These are phyloP conservation scores for Podospora pseudocomata DNA, from an alignment of 495 filamentous ascomycete species.

Conservation along the genomic window DNA sequence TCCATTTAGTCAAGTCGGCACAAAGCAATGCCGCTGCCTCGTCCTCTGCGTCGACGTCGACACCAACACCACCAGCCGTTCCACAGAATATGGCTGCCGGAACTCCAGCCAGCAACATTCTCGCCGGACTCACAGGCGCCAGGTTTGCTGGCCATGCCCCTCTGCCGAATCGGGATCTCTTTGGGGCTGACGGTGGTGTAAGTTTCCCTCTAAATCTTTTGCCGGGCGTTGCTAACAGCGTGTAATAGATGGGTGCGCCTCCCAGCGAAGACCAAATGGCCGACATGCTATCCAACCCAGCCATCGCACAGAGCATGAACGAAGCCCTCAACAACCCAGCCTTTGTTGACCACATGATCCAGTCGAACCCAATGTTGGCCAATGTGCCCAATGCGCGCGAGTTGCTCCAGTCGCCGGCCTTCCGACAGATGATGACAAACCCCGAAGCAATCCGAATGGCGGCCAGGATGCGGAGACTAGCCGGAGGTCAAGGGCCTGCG, in stretches of 20 bases:
- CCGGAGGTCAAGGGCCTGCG: conserved; percentile 52
- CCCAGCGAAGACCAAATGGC: conserved; percentile 74
- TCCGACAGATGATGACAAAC: conserved; percentile 94
- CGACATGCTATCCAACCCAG: conserved; percentile 80
- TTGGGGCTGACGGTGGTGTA: conserved; percentile 96
- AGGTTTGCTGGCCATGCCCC: conserved; percentile 90
- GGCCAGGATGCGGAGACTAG: conserved; percentile 68
- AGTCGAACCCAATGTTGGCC: conserved; percentile 81
- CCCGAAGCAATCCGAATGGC: conserved; percentile 77
- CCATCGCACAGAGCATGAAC: conserved; percentile 77
- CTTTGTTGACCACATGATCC: conserved; percentile 88
- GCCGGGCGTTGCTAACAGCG: not conserved
- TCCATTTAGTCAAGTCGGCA: conserved; percentile 94
- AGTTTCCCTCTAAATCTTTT: conserved; percentile 42
- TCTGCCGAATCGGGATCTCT: conserved; percentile 81
- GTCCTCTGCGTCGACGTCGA: conserved; percentile 44
- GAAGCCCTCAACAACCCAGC: conserved; percentile 91
- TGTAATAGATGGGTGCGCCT: conserved; percentile 79
- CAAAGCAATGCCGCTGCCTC: conserved; percentile 77
- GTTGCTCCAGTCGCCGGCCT: conserved; percentile 78
- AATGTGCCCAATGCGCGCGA: conserved; percentile 77
- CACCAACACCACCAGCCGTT: conserved; percentile 56
- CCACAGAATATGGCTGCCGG: conserved; percentile 90
- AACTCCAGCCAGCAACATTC: conserved; percentile 75
- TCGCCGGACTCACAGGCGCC: conserved; percentile 88